Evolutionary conservation across 257 asterid species (phyloP), one percentile per base, ranked within the genome.

Genomic region (Salvia miltiorrhiza): DNA sequence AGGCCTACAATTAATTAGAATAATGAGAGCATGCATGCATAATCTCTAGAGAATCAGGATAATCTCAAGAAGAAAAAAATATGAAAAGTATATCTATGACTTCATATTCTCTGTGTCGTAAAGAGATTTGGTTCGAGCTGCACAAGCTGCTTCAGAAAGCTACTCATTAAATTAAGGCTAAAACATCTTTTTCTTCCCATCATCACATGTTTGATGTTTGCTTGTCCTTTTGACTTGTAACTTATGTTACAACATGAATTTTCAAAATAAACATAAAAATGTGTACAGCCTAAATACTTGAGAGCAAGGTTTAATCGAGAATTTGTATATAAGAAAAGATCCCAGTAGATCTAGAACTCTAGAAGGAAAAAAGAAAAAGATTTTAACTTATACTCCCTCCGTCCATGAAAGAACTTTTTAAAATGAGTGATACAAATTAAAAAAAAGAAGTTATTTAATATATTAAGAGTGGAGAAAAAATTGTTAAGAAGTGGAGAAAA

Each of bases 91-190:
- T 45, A 65, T 65, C 67, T 20, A 37, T 65, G 55, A 66, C 45
- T 57, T 73, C 63, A 65, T 65, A 57, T 64, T 63, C 72, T 52
- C 9, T 10, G 6, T 45, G 28, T 19, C 40, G n/a, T 32, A 61
- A 50, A 66, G 19, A 56, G 73, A 73, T 73, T 17, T 75, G 26
- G 53, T 69, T 75, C 76, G 72, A 62, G 54, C 55, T 40, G 28
- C 23, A 69, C 56, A 57, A 63, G 28, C 50, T 54, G 56, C 39
- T 44, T 14, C 60, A 37, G 5, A 32, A 54, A 47, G 12, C 10
- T n/a, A 43, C 3, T 33, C 11, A 58, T 43, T 24, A 19, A 32
- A 43, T 10, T 0, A 58, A 1, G 59, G 35, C 13, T 23, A 53
- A 53, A 53, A 21, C 35, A 53, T 52, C 6, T 47, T 7, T 8